These are phyloP conservation scores for Coprinopsis sp. DNA, from an alignment of 768 basidiomycete species.

Conservation along the genomic window DNA sequence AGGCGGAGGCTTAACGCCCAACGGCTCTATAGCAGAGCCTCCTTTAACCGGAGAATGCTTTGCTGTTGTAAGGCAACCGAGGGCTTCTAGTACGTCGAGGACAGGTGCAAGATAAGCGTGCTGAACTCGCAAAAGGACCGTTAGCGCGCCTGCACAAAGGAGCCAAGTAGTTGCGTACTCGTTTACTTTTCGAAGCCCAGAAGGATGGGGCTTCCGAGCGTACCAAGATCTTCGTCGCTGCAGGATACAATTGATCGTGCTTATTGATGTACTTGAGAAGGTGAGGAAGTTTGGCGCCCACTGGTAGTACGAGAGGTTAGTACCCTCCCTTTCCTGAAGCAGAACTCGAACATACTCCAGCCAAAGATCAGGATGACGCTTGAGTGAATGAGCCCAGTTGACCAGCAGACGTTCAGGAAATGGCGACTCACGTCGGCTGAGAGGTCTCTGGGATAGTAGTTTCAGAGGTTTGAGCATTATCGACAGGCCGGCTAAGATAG, in stretches of 20 bases:
- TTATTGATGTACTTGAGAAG: conserved; percentile 40
- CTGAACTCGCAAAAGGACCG: conserved; percentile 16
- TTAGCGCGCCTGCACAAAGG: background rate
- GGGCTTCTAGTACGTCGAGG: conserved; percentile 30
- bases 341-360: conserved; percentile 36
- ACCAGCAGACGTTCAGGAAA: too few species aligned
- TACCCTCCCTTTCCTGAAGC: background rate
- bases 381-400: too few species aligned
- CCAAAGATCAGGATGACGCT: conserved; percentile 42
- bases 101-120: conserved; percentile 29
- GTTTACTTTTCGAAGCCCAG: conserved; percentile 24
- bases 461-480: background rate
- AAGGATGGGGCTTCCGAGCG: conserved; percentile 33
- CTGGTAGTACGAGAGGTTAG: conserved; percentile 17
- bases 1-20: conserved; percentile 14
- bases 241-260: conserved; percentile 39
- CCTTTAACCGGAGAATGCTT: background rate
- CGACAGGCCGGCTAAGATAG: background rate
- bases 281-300: conserved; percentile 43
- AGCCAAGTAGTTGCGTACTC: conserved; percentile 21
- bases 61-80: conserved; percentile 28
- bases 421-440: too few species aligned
- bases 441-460: too few species aligned
- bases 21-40: conserved; percentile 6
- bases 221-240: conserved; percentile 37